Percentiles rank a stretch among this genome's conserved stretches.
Evolutionary conservation across 805 yeast genomes (phyloP).

Genomic region (Wickerhamiella vanderwaltii): DNA sequence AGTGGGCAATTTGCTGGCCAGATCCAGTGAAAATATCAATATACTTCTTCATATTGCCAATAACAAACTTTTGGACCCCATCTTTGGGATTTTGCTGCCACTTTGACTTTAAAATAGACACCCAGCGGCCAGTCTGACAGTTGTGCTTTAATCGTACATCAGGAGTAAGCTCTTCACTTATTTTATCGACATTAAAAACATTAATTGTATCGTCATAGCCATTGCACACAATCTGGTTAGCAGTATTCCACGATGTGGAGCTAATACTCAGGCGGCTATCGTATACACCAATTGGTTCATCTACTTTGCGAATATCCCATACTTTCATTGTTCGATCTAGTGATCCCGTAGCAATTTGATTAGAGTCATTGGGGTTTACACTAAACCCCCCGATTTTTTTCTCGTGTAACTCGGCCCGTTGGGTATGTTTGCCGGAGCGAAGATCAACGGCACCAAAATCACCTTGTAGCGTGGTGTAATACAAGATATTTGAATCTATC

Average conservation of each 20-base stretch:
- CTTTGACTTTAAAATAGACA: slow-evolving; percentile 72
- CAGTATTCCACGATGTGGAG: slow-evolving; percentile 68
- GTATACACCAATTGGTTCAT: slow-evolving; percentile 40
- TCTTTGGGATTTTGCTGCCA: slow-evolving; percentile 73
- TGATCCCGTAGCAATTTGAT: slow-evolving; percentile 77
- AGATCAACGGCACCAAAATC: slow-evolving; percentile 64
- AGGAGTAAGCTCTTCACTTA: slow-evolving; percentile 39
- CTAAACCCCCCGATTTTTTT: slow-evolving; percentile 88
- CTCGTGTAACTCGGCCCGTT: slow-evolving; percentile 51
- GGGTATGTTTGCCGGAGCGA: slow-evolving; percentile 28
- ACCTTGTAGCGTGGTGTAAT: slow-evolving; percentile 69
- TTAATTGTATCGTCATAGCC: slow-evolving; percentile 84
- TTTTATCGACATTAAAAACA: slow-evolving; percentile 39
- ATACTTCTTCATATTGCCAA: slow-evolving; percentile 85
- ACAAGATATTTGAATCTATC: slow-evolving; percentile 45
- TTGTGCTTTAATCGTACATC: slow-evolving; percentile 61
- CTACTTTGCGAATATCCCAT: slow-evolving; percentile 61
- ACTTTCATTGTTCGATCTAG: slow-evolving; percentile 71
- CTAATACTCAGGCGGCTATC: slow-evolving; percentile 70
- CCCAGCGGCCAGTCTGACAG: slow-evolving; percentile 97
- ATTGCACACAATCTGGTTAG: slow-evolving; percentile 65
- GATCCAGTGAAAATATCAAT: slow-evolving; percentile 68
- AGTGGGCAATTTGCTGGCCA: slow-evolving; percentile 69
- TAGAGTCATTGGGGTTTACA: slow-evolving; percentile 52
- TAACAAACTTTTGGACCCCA: slow-evolving; percentile 68